Base-by-base conservation (phyloP, 1,139 yeast genomes). In the Sugiyamaella pinicola region DNA sequence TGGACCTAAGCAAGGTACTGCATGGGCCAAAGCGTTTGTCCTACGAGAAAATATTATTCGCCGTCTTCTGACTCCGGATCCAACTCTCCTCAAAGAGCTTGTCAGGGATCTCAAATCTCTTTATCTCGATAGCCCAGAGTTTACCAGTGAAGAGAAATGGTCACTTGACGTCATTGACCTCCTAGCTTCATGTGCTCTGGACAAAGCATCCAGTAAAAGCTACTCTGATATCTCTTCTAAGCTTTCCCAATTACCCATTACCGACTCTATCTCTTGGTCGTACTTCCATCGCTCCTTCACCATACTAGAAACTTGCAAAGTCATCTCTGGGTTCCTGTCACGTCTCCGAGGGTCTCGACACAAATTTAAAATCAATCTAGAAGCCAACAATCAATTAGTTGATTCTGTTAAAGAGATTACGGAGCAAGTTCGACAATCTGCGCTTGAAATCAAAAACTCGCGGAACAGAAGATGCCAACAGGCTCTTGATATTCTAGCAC, bases 61-160 rank as follows among this genome's bases (percentile, higher is more conserved):
- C 12, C 45, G 51, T 15, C 42, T 65, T 40, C 18, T 33, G 24
- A 49, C 28, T 9, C 35, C 33, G 8, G 56, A 47, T 15, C 44
- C 13, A 9, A 31, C 31, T 22, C 19, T 35, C 10, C 39, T 37
- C 6, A 18, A 15, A 9, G 13, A 31, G 7, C 43, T 46, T 9
- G 37, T 21, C 17, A 21, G 5, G 9, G 17, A 39, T 12, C 49
- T 46, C 13, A 13, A 10, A 15, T n/a, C 26, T 12, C 17, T 29
- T 24, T 21, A 17, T n/a, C 28, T 24, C 10, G 35, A 29, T 37
- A 15, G n/a, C 24, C 4, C 26, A 7, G 60, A 58, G 34, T 59
- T 72, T 13, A 67, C 75, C 0, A 54, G 40, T 0, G 65, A 60
- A 6, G 79, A 75, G 51, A 58, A 55, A 45, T 74, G 78, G 78